Conservation (phyloP, 2,329 filamentous ascomycete genomes). For the Colletotrichum sp. region DNA sequence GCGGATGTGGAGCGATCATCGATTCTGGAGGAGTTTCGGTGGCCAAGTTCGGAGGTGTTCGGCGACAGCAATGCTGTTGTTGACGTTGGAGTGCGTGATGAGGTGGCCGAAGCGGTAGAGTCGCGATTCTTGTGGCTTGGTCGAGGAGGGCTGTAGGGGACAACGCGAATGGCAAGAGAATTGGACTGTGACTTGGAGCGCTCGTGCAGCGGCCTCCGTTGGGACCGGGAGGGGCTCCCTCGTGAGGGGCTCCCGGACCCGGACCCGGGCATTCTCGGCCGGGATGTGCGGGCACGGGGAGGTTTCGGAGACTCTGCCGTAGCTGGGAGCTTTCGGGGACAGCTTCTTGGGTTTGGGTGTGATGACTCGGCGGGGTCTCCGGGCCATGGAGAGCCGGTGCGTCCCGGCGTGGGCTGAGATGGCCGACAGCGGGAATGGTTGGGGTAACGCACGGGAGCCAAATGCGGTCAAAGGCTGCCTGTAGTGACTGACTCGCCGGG, state of each 20-base stretch:
- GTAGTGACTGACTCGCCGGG: background rate
- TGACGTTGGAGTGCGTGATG: slow-evolving; percentile 10
- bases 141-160: slow-evolving; percentile 53
- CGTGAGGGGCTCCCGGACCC: slow-evolving; percentile 24
- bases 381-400: slow-evolving; percentile 8
- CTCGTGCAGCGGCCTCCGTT: slow-evolving; percentile 41
- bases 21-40: background rate
- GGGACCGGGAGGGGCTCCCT: slow-evolving; percentile 27
- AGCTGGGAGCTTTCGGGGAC: background rate
- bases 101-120: slow-evolving; percentile 21
- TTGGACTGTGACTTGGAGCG: slow-evolving; percentile 47
- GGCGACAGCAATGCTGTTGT: slow-evolving; percentile 10
- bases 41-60: slow-evolving; percentile 4
- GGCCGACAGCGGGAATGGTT: background rate
- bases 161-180: slow-evolving; percentile 49
- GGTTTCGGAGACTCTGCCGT: background rate
- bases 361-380: background rate
- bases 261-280: slow-evolving; percentile 30
- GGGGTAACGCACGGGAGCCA: background rate
- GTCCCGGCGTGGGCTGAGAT: background rate
- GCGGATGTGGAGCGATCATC: slow-evolving; percentile 1
- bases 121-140: slow-evolving; percentile 25
- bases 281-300: background rate
- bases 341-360: slow-evolving; percentile 18
- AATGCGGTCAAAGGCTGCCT: background rate